Evolutionary conservation across 306 rosid species (phyloP).

Genomic region (Bauhinia variegata): DNA sequence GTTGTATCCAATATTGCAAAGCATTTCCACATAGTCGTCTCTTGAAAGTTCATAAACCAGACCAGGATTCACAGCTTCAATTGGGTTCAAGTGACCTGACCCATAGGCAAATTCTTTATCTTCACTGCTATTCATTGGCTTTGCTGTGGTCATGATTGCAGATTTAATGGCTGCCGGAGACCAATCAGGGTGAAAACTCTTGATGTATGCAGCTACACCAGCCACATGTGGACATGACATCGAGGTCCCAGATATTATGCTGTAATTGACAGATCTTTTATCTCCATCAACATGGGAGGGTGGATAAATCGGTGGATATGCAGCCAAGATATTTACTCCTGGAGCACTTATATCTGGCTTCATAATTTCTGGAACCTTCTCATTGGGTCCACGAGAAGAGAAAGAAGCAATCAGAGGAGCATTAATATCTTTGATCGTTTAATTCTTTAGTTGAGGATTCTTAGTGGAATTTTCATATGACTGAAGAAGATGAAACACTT

Average conservation of each 20-base stretch:
- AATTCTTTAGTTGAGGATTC: constrained; percentile 5
- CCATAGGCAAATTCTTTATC: constrained; percentile 40
- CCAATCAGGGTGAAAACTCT: constrained; percentile 39
- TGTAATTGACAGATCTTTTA: constrained; percentile 20
- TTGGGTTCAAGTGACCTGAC: constrained; percentile 41
- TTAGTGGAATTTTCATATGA: constrained; percentile 10
- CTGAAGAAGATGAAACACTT: background rate
- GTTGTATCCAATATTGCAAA: constrained; percentile 28
- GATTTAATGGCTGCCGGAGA: constrained; percentile 39
- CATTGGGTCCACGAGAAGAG: constrained; percentile 50
- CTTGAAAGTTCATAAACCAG: constrained; percentile 32
- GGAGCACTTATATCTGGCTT: constrained; percentile 50
- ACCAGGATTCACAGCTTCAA: constrained; percentile 38
- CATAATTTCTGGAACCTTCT: constrained; percentile 17
- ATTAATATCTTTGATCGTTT: background rate
- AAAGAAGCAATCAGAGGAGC: constrained; percentile 40
- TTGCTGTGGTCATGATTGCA: constrained; percentile 42
- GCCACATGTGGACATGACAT: constrained; percentile 46
- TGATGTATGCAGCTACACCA: constrained; percentile 41
- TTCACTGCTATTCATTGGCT: constrained; percentile 9
- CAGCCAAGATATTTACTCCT: constrained; percentile 37
- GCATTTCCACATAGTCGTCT: constrained; percentile 38
- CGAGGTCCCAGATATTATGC: constrained; percentile 41
- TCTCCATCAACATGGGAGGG: background rate
- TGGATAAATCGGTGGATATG: constrained; percentile 30